Evolutionary conservation across 2,329 filamentous ascomycete species (phyloP).

Genomic region (Chrysosporium queenslandicum): DNA sequence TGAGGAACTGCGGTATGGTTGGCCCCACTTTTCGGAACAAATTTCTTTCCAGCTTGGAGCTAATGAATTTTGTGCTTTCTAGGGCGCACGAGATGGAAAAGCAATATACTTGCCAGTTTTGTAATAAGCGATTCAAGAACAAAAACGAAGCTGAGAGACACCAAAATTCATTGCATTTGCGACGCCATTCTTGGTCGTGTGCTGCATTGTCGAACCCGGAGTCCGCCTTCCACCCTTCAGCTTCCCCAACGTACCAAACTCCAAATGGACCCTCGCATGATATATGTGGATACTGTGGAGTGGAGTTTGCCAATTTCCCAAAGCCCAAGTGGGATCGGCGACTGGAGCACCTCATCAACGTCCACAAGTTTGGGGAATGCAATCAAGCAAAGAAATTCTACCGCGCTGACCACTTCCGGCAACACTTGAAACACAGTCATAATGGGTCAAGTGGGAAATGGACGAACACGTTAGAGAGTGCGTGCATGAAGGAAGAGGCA

Average conservation of each 20-base stretch:
- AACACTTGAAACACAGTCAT: constrained; percentile 96
- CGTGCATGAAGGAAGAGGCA: constrained; percentile 83
- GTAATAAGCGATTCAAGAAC: constrained; percentile 94
- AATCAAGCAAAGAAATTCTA: constrained; percentile 98
- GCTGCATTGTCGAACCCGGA: constrained; percentile 67
- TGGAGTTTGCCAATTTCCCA: constrained; percentile 67
- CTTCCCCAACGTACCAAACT: constrained; percentile 34
- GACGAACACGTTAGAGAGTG: constrained; percentile 96
- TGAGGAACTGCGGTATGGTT: constrained; percentile 70
- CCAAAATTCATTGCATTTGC: constrained; percentile 86
- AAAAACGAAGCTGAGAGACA: constrained; percentile 97
- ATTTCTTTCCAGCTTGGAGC: background rate
- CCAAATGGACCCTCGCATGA: constrained; percentile 44
- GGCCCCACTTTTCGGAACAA: background rate
- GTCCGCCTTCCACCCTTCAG: constrained; percentile 77
- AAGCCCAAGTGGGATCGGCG: constrained; percentile 82
- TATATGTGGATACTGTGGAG: constrained; percentile 87
- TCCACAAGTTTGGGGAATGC: constrained; percentile 96
- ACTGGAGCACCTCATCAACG: constrained; percentile 74
- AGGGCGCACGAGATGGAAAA: constrained; percentile 74
- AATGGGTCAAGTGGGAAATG: constrained; percentile 93
- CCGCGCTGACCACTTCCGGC: constrained; percentile 92
- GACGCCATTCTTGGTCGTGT: constrained; percentile 94
- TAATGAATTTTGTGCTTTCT: background rate
- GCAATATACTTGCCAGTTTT: constrained; percentile 88